Conservation (phyloP, 768 basidiomycete genomes). For the Lepiota subincarnata region DNA sequence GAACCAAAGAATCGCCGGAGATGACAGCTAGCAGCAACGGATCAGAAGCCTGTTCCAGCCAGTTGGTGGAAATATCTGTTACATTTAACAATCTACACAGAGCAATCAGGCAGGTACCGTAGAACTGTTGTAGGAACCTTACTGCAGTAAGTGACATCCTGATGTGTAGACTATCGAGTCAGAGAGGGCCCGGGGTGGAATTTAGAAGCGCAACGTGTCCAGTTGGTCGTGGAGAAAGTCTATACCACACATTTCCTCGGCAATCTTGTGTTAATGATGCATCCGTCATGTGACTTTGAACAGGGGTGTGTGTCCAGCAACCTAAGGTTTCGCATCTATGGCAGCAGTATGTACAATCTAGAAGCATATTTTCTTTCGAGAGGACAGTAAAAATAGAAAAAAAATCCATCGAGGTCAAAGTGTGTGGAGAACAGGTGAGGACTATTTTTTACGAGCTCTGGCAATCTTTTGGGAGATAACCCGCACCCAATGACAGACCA, state of each 20-base stretch:
- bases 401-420: background rate
- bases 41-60: slow-evolving; percentile 16
- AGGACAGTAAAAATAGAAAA: background rate
- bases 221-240: background rate
- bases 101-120: slow-evolving; percentile 5
- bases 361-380: slow-evolving; percentile 1
- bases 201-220: slow-evolving; percentile 9
- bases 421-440: background rate
- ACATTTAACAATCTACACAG: slow-evolving; percentile 59
- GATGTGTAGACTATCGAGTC: background rate
- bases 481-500: slow-evolving; percentile 24
- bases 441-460: background rate
- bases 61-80: slow-evolving; percentile 17
- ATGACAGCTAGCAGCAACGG: slow-evolving; percentile 61
- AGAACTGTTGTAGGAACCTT: slow-evolving; percentile 21
- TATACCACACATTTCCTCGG: background rate
- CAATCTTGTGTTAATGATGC: background rate
- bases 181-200: background rate
- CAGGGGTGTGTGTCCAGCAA: background rate
- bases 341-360: background rate
- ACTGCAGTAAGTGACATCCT: slow-evolving; percentile 78
- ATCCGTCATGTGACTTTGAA: slow-evolving; percentile 9
- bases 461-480: slow-evolving; percentile 24
- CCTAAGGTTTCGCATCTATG: background rate
- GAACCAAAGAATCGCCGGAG: slow-evolving; percentile 85